Evolutionary conservation across 108 stramenopile genomes (phyloP).

Genomic region (Pseudonitzschia multistriata): DNA sequence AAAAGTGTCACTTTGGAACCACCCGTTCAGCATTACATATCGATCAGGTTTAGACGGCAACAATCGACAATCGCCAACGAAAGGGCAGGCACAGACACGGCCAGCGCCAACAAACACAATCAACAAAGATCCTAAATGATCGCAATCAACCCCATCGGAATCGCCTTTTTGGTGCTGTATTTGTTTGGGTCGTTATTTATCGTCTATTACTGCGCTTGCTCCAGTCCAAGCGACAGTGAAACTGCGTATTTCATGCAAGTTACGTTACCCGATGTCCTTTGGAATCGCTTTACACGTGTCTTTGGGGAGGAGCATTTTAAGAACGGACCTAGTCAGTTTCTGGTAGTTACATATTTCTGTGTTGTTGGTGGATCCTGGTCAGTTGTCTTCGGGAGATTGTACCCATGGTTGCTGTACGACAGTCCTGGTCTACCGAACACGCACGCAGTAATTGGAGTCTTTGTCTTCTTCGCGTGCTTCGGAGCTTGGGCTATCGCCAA

Average conservation of each 20-base stretch:
- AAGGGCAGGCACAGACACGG: background rate
- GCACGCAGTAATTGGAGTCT: slow-evolving; percentile 64
- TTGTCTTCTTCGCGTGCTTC: slow-evolving; percentile 74
- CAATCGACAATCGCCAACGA: background rate
- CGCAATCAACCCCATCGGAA: background rate
- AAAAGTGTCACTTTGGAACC: too few species aligned
- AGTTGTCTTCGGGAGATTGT: slow-evolving; percentile 67
- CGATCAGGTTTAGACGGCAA: too few species aligned
- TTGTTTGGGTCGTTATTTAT: slow-evolving; percentile 17
- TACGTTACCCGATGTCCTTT: slow-evolving; percentile 26
- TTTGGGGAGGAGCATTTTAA: slow-evolving; percentile 29
- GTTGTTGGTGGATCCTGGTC: slow-evolving; percentile 77
- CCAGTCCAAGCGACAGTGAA: slow-evolving; percentile 35
- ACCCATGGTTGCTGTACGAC: slow-evolving; percentile 53
- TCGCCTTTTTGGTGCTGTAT: background rate
- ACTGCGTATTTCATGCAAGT: slow-evolving; percentile 39
- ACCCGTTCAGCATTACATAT: too few species aligned
- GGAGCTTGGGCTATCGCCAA: slow-evolving; percentile 59
- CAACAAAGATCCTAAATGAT: background rate
- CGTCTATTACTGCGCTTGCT: slow-evolving; percentile 44
- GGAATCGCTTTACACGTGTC: slow-evolving; percentile 4
- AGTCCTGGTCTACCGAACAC: slow-evolving; percentile 40
- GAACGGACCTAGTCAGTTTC: slow-evolving; percentile 21
- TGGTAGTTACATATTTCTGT: slow-evolving; percentile 46
- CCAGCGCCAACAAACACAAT: background rate